Base-by-base conservation (phyloP, 2,329 filamentous ascomycete species). In the Exophiala calicioides region DNA sequence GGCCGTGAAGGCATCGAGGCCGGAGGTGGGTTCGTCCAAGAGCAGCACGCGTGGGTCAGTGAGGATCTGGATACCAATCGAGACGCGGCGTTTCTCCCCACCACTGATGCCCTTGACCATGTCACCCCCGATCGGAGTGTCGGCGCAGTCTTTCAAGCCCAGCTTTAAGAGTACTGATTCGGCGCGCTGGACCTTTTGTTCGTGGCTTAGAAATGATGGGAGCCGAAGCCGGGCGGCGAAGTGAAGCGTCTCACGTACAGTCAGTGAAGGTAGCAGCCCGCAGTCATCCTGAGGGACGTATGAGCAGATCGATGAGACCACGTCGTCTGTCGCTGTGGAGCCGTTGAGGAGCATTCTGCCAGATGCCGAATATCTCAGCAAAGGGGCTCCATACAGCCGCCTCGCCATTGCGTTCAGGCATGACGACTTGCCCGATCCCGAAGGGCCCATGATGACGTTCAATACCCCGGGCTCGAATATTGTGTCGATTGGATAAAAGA, bases 261-360 rank as follows among this genome's bases (percentile, higher is more conserved):
- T 94, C 53, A 94, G 72, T 0, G 85, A 85, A 3, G 88, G 88
- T 39, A 91, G 85, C 6, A 94, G 74, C 0, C 80, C 77, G 1
- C 86, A 84, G 70, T 95, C 89, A 55, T 94, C 88, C 65, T 95
- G 89, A 69, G 94, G 89, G 15, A 94, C 88, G 61, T 90, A 94
- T 36, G 82, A 39, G 81, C 81, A 47, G 79, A 85, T 43, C 90
- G 74, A 41, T 78, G 74, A 16, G 81, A 79, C 57, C 90, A 85
- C 0, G 71, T 71, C 8, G 71, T 65, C 76, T 0, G 84, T 85
- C 0, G 86, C 86, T 1, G 77, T 68, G 1, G 84, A 79, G 0
- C 79, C 81, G 56, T 90, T 90, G 62, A 89, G 88, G 0, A 77
- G 75, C 63, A 90, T 77, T 34, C 73, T 75, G 0, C 86, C 86